phyloP scores from a whole-genome alignment of 768 basidiomycete genomes.

The Leucocoprinus leucothites region DNA sequence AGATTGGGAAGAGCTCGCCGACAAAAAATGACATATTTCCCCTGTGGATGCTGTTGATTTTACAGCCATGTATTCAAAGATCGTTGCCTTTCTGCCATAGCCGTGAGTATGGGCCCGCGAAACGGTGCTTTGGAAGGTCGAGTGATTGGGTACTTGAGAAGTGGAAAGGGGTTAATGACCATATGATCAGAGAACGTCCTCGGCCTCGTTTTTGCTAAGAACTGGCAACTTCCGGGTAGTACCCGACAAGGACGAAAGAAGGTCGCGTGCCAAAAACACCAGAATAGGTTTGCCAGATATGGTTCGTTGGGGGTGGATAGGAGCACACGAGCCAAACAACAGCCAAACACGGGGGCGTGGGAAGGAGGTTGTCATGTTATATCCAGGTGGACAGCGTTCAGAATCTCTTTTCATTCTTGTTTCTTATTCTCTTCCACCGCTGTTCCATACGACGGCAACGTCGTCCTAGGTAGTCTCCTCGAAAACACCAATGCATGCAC shows the following conservation, averaged over 20 bases:
- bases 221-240: neutral
- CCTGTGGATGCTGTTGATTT: too few species aligned
- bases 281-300: neutral
- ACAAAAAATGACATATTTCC: too few species aligned
- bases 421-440: neutral
- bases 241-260: constrained; percentile 2
- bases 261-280: neutral
- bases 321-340: neutral
- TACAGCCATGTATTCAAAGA: too few species aligned
- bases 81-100: too few species aligned
- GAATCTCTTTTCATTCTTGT: neutral
- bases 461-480: constrained; percentile 10
- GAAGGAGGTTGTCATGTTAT: constrained; percentile 8
- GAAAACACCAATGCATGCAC: constrained; percentile 6
- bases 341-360: constrained; percentile 6
- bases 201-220: neutral
- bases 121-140: neutral
- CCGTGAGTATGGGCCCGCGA: too few species aligned
- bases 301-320: neutral
- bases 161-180: neutral
- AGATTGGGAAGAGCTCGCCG: too few species aligned
- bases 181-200: neutral
- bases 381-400: neutral
- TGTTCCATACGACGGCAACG: constrained; percentile 1
- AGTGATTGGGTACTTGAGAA: neutral